phyloP scores from a whole-genome alignment of 2,329 filamentous ascomycete species.

The Aspergillus sp. region DNA sequence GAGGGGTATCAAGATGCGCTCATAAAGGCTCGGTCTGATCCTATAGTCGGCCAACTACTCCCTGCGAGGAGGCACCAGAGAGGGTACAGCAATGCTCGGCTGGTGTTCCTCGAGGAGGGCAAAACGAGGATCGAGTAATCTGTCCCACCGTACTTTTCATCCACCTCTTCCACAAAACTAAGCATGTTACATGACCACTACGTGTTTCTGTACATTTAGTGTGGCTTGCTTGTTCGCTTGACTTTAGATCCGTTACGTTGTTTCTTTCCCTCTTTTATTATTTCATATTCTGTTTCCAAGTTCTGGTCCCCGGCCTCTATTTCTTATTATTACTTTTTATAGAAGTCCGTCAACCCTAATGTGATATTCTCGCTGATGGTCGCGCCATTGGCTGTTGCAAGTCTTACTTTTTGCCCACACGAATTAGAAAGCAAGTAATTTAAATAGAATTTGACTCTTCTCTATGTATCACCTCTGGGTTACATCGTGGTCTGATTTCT shows the following conservation, averaged over 20 bases:
- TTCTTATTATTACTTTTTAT: conserved; percentile 13
- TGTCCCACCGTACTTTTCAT: background rate
- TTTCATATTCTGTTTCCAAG: background rate
- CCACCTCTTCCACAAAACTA: background rate
- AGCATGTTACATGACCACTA: background rate
- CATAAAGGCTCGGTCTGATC: conserved; percentile 76
- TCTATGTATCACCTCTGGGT: background rate
- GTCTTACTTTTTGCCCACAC: background rate
- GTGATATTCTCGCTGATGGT: conserved; percentile 5
- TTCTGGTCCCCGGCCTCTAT: background rate
- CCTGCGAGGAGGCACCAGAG: conserved; percentile 67
- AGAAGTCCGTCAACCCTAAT: conserved; percentile 2
- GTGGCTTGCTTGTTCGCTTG: background rate
- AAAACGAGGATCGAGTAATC: conserved; percentile 89
- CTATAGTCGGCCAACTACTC: conserved; percentile 75
- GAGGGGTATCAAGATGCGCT: conserved; percentile 90
- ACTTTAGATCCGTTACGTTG: background rate
- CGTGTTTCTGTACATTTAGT: conserved; percentile 3
- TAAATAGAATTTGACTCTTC: background rate
- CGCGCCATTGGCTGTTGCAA: background rate
- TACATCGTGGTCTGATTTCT: background rate
- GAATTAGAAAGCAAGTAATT: background rate
- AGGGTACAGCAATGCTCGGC: conserved; percentile 77
- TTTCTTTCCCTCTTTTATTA: conserved; percentile 4
- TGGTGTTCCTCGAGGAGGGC: conserved; percentile 88